Evolutionary conservation across 2,329 filamentous ascomycete species (phyloP), one percentile per base, ranked within the genome.

Genomic region (Venturia asperata): DNA sequence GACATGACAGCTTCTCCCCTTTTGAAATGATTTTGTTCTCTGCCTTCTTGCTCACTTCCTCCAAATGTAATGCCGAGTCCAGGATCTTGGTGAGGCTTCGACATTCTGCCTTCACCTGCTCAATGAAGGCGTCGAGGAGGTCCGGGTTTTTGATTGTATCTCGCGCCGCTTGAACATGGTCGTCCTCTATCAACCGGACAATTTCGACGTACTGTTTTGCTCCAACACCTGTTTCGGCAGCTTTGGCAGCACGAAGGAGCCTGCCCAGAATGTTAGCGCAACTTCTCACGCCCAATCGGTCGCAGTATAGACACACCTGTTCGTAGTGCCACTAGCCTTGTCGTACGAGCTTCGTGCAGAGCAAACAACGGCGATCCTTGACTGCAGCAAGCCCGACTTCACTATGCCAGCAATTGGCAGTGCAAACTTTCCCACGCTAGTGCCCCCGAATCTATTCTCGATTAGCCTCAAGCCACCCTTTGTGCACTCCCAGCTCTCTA

Each of bases 341-440:
- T 93, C 96, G 68, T 91, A 92, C 67, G 90, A 94, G 78, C 92
- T 97, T 74, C 94, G 84, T 52, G 94, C 94, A 67, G 94, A 99
- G 79, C 94, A 99, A 66, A 99, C 93, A 66, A 99, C 88, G 65
- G 92, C 92, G 69, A 97, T 87, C 75, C 87, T 87, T 73, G 91
- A 87, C 66, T 85, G 80, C 64, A 80, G 80, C 65, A 95, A 73
- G 0, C 42, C 64, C 11, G 37, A 64, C 61, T 62, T 21, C n/a
- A 67, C 66, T 37, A 67, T 67, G 42, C 39, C 52, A 45, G 66
- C 61, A 21, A 67, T 67, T 21, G 58, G 52, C 42, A 61, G n/a
- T 17, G 66, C 61, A 34, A 63, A 67, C 62, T 67, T 67, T 71
- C 93, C 94, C 63, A 97, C 90, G 74, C 91, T 96, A 63, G 93